Evolutionary conservation across 2,329 filamentous ascomycete species (phyloP), one percentile per base, ranked within the genome.

Genomic region (Alternaria sp.): DNA sequence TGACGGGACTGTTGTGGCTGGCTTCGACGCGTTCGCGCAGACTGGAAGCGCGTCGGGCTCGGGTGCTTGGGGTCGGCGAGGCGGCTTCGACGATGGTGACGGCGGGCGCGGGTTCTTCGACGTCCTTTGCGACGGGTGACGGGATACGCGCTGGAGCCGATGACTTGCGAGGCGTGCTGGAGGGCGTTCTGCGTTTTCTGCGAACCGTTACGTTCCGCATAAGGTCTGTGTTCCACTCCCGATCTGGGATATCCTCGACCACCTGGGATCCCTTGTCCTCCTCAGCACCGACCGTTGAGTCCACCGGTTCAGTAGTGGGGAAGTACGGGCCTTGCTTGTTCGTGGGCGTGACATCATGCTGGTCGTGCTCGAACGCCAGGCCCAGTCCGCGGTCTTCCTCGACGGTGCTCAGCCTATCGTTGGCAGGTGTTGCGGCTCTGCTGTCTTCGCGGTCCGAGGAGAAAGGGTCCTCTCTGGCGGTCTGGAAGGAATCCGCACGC

Each of bases 401-500:
- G 14, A 76, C 72, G 11, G 74, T 71, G 61, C 72, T 75, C 61
- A 77, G 63, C 9, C 72, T 62, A 30, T 76, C 71, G 23, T 63
- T 64, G 46, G 69, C 47, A 3, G 78, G 78, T 3, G 75, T 75
- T n/a, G 59, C 65, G 4, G 72, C 70, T 37, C 73, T 70, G 63
- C 76, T 76, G 45, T 71, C 71, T 58, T 73, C 75, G 43, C 66
- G 58, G 41, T 80, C 78, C 1, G 79, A 78, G 23, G 77, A 77
- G 6, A 73, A 66, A 10, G 73, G 75, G 15, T 81, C 79, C 67
- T 84, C 83, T 60, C 77, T 75, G 11, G 83, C 83, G 1, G 83
- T 85, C 47, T 75, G 79, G 68, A 84, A 84, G 0, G 82, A 84
- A 25, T 84, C 83, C 30, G 82, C 81, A 28, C 77, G 65, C 21